Conservation (phyloP, 495 filamentous ascomycete species). For the Letharia columbiana region DNA sequence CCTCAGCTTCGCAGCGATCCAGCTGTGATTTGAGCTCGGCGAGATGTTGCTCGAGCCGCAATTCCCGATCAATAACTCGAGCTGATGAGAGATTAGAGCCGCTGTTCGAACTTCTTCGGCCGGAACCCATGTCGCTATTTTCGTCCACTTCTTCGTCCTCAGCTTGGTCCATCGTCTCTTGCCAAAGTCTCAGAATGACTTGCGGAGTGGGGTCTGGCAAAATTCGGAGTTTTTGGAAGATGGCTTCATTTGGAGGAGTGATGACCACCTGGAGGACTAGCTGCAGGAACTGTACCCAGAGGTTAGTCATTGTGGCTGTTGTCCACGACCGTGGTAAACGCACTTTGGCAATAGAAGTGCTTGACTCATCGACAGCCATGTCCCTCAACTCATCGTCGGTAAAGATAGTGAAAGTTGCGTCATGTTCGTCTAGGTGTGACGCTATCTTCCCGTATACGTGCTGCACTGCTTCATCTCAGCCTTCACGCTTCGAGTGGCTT, state of each 20-base stretch:
- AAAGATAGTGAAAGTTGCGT: slow-evolving; percentile 5
- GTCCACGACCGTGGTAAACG: not conserved
- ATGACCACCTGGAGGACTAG: slow-evolving; percentile 56
- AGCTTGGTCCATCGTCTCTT: slow-evolving; percentile 11
- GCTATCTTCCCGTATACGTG: slow-evolving; percentile 14
- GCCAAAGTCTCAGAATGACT: slow-evolving; percentile 11
- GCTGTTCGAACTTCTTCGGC: slow-evolving; percentile 3
- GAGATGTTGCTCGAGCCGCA: slow-evolving; percentile 46
- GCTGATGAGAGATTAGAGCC: slow-evolving; percentile 23
- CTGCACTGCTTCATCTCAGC: slow-evolving; percentile 16
- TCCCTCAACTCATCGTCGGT: slow-evolving; percentile 16
- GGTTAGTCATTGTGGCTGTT: slow-evolving; percentile 28
- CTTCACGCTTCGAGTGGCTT: not conserved
- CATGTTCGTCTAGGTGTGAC: slow-evolving; percentile 13
- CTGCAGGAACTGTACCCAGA: slow-evolving; percentile 51
- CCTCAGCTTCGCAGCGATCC: slow-evolving; percentile 44
- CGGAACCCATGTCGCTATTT: slow-evolving; percentile 6
- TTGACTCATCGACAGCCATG: slow-evolving; percentile 14
- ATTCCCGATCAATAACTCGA: slow-evolving; percentile 38
- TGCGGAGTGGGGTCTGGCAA: slow-evolving; percentile 26
- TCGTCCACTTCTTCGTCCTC: slow-evolving; percentile 10
- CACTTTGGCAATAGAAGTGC: slow-evolving; percentile 8
- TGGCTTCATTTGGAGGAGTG: slow-evolving; percentile 45
- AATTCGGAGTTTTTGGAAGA: slow-evolving; percentile 45
- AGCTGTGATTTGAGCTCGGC: slow-evolving; percentile 45